These are phyloP conservation scores for Tricholomella constricta DNA, from an alignment of 768 basidiomycete genomes.

Conservation along the genomic window DNA sequence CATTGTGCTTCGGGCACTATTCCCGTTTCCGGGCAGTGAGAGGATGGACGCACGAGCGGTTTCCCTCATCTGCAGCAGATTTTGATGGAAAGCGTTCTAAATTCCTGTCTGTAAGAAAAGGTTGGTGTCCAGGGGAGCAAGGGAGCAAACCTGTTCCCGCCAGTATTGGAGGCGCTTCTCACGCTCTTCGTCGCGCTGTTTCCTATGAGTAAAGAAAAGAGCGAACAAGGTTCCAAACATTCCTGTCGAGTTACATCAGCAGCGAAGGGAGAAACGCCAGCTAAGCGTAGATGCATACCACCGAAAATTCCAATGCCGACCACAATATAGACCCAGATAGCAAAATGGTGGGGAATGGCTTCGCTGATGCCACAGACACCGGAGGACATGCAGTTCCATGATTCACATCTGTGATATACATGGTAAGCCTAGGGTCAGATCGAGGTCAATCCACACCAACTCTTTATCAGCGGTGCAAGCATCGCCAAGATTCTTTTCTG, in stretches of 20 bases:
- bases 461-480: conserved; percentile 58
- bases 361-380: conserved; percentile 66
- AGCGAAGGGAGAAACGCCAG: background rate
- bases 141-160: conserved; percentile 72
- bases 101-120: conserved; percentile 8
- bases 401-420: conserved; percentile 54
- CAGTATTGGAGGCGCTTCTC: conserved; percentile 88
- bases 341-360: conserved; percentile 62
- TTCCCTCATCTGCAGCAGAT: conserved; percentile 78
- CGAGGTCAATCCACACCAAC: conserved; percentile 29
- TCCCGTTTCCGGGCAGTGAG: conserved; percentile 48
- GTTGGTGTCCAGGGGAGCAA: background rate
- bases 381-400: conserved; percentile 69
- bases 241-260: conserved; percentile 41
- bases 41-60: conserved; percentile 68
- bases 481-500: conserved; percentile 56
- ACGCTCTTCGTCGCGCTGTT: conserved; percentile 73
- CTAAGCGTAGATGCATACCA: conserved; percentile 45
- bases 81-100: conserved; percentile 79
- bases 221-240: conserved; percentile 71
- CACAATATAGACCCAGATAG: conserved; percentile 69
- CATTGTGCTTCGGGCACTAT: conserved; percentile 50
- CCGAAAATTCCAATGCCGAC: conserved; percentile 73
- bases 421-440: background rate
- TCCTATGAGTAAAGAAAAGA: conserved; percentile 71